Percentiles rank a stretch among this genome's conserved stretches.
Evolutionary conservation across 305 asterid species (phyloP).

Genomic region (Plantago coronopus): DNA sequence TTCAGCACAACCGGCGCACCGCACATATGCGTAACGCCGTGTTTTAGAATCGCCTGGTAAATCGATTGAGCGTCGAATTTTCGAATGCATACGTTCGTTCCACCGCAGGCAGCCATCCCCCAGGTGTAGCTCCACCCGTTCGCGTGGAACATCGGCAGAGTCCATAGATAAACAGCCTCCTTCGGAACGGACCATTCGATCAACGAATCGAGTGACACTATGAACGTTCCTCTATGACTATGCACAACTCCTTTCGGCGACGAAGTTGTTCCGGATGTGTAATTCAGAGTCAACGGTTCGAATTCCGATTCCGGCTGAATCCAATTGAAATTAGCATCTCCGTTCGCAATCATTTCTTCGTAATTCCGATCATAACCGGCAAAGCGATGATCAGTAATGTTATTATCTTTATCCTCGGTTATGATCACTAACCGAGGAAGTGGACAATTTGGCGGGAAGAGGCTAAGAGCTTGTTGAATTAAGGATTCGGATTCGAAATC

Average conservation of each 20-base stretch:
- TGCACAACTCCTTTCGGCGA: constrained; percentile 22
- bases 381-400: too few relatives aligned
- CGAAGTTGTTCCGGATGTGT: constrained; percentile 19
- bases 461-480: constrained; percentile 50
- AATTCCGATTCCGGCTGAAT: constrained; percentile 35
- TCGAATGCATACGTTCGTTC: constrained; percentile 48
- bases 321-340: constrained; percentile 42
- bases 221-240: constrained; percentile 18
- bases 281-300: constrained; percentile 14
- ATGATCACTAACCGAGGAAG: constrained; percentile 51
- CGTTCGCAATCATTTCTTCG: constrained; percentile 42
- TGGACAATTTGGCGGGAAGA: constrained; percentile 33
- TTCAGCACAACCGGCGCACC: constrained; percentile 61
- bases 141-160: constrained; percentile 65
- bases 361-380: constrained; percentile 15
- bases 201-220: constrained; percentile 9
- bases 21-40: constrained; percentile 55
- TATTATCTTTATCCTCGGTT: neutral
- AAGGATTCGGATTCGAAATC: constrained; percentile 51
- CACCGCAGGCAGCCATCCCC: constrained; percentile 73
- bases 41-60: constrained; percentile 27
- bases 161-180: constrained; percentile 60
- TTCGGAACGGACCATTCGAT: constrained; percentile 38
- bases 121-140: constrained; percentile 75
- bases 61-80: constrained; percentile 36